Base-by-base conservation (phyloP, 768 basidiomycete genomes). In the Amanita inopinata region DNA sequence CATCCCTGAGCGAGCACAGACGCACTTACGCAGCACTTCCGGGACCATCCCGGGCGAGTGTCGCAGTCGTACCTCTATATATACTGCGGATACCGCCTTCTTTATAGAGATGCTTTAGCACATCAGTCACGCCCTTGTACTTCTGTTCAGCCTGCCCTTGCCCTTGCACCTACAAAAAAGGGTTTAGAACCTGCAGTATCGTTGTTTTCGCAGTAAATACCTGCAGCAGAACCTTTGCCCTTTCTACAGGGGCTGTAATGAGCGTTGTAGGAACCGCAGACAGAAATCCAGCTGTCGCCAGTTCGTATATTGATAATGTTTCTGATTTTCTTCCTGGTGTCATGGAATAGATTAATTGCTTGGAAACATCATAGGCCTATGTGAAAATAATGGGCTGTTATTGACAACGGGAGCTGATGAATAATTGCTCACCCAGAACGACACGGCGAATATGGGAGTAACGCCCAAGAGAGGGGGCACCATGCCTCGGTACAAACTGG, bases 381-480 rank as follows among this genome's bases (percentile, higher is more conserved):
- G 23, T 49, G 40, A 12, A 34, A 15, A 27, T 37, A 27, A 37
- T n/a, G n/a, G n/a, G n/a, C n/a, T n/a, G n/a, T n/a, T n/a, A n/a
- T 14, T 24, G 38, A 31, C 15, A 28, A 31, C 43, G 7, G 12
- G 24, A 17, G 24, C 2, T 12, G 19, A 38, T 35, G 33, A 33
- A 37, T 38, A n/a, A n/a, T n/a, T n/a, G n/a, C 73, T 45, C 60
- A 92, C 93, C 93, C 93, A 97, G 70, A 99, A 98, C 3, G 91
- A 94, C 22, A 98, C 67, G 3, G 96, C 96, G 54, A 99, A 99
- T 56, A 97, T 98, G 24, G 96, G 96, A 3, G 96, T 98, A 20
- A 99, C 90, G 20, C 94, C 91, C 22, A 96, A 66, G 45, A 97
- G 62, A 33, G 93, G 93, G 24, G 93, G 92, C 3, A 93, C 84